Evolutionary conservation across 139 green algal species (phyloP).

Genomic region (Micromonas pusilla): DNA sequence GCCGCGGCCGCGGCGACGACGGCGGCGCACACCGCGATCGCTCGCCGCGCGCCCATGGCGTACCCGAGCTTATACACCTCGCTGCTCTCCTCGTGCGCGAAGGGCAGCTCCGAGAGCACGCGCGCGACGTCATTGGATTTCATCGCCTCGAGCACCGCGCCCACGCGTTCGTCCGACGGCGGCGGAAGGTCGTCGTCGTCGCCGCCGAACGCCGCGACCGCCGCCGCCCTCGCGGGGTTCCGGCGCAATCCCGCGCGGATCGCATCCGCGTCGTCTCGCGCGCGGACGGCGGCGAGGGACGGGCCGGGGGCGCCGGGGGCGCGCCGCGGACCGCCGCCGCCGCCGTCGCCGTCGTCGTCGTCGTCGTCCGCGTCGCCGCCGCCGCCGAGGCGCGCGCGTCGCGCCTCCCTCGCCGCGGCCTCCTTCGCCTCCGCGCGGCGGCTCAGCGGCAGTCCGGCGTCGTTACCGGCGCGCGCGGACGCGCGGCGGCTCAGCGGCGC

Average conservation of each 20-base stretch:
- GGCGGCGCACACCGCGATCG: background rate
- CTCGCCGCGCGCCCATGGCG: background rate
- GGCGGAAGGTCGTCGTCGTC: background rate
- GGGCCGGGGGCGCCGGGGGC: background rate
- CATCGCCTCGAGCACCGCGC: background rate
- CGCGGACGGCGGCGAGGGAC: background rate
- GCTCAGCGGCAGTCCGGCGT: background rate
- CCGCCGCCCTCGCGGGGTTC: background rate
- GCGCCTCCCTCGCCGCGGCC: background rate
- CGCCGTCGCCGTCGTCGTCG: background rate
- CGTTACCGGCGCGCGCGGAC: background rate
- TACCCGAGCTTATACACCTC: conserved; percentile 14
- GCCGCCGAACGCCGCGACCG: too few relatives aligned
- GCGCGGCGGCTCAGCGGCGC: background rate
- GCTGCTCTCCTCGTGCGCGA: background rate
- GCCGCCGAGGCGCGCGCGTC: too few relatives aligned
- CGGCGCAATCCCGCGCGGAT: background rate
- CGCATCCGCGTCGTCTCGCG: background rate
- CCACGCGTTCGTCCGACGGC: background rate
- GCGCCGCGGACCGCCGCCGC: background rate
- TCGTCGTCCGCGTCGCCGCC: background rate
- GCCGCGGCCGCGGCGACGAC: background rate
- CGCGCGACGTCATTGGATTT: background rate
- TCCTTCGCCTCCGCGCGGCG: background rate
- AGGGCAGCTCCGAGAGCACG: background rate